These are phyloP conservation scores for Angomonas ambiguus DNA, from an alignment of 208 protist genomes.

Conservation along the genomic window DNA sequence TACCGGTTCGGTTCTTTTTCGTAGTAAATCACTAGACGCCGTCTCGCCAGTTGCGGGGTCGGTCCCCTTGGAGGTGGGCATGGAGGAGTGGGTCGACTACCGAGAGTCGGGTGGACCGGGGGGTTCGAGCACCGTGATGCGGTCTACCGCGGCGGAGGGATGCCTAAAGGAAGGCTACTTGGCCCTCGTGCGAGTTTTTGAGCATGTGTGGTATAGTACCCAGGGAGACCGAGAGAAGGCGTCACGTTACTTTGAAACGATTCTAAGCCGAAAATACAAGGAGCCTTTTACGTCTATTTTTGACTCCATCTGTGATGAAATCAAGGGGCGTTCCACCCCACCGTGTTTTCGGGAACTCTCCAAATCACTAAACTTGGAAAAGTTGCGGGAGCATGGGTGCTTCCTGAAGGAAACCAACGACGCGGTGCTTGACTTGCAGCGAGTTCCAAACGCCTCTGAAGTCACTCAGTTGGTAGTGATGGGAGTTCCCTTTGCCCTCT, in stretches of 20 bases:
- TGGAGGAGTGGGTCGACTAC: conserved; percentile 51
- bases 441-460: conserved; percentile 16
- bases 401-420: conserved; percentile 41
- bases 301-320: conserved; percentile 18
- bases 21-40: conserved; percentile 9
- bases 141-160: conserved; percentile 3
- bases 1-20: conserved; percentile 50
- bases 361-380: conserved; percentile 3
- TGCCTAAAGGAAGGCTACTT: conserved; percentile 24
- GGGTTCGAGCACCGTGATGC: conserved; percentile 21
- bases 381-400: conserved; percentile 22
- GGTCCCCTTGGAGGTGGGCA: conserved; percentile 21
- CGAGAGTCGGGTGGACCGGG: conserved; percentile 17
- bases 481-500: conserved; percentile 46
- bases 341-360: conserved; percentile 11
- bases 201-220: conserved; percentile 31
- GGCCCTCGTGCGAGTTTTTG: conserved; percentile 46
- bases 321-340: neutral
- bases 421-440: conserved; percentile 40
- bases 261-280: conserved; percentile 59
- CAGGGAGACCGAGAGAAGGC: conserved; percentile 13
- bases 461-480: conserved; percentile 44
- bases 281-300: conserved; percentile 29
- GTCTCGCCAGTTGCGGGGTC: neutral
- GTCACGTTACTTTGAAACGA: conserved; percentile 28